Percentiles rank a stretch among this genome's conserved stretches.
Conservation (phyloP, 2,329 filamentous ascomycete species). For the Pseudocercospora cruenta region DNA sequence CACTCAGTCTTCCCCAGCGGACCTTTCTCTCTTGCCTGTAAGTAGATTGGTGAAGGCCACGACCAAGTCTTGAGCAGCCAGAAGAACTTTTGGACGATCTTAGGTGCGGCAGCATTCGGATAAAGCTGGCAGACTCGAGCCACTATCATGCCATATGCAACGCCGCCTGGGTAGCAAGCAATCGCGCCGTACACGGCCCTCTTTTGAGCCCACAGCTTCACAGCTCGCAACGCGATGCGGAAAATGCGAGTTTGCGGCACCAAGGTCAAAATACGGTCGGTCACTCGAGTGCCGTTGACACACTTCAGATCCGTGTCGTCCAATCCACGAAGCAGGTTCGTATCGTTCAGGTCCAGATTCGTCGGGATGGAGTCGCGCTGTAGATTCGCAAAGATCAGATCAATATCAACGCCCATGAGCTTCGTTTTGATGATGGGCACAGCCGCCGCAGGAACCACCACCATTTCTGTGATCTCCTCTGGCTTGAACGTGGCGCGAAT, state of each 20-base stretch:
- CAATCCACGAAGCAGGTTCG: slow-evolving; percentile 79
- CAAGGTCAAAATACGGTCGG: slow-evolving; percentile 84
- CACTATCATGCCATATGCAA: slow-evolving; percentile 97
- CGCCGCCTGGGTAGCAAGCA: slow-evolving; percentile 93
- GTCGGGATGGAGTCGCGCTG: slow-evolving; percentile 49
- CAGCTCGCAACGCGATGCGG: slow-evolving; percentile 81
- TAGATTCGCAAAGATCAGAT: slow-evolving; percentile 70
- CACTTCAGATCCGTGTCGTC: slow-evolving; percentile 86
- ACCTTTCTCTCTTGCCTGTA: slow-evolving; percentile 84
- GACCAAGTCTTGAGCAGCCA: slow-evolving; percentile 86
- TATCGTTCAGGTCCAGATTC: slow-evolving; percentile 77
- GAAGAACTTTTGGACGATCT: slow-evolving; percentile 93
- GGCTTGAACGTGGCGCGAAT: slow-evolving; percentile 75
- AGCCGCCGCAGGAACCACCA: slow-evolving; percentile 84
- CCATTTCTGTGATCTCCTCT: slow-evolving; percentile 81
- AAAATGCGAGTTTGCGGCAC: slow-evolving; percentile 92
- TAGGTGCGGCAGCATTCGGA: slow-evolving; percentile 84
- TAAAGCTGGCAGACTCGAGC: slow-evolving; percentile 95
- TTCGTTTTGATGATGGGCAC: slow-evolving; percentile 98
- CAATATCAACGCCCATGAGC: slow-evolving; percentile 87
- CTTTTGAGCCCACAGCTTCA: slow-evolving; percentile 94
- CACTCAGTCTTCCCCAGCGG: slow-evolving; percentile 83
- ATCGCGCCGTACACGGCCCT: slow-evolving; percentile 95
- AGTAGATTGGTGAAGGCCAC: slow-evolving; percentile 90
- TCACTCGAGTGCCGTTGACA: slow-evolving; percentile 91